Base-by-base conservation (phyloP, 768 basidiomycete species). In the Suillus cothurnatus region DNA sequence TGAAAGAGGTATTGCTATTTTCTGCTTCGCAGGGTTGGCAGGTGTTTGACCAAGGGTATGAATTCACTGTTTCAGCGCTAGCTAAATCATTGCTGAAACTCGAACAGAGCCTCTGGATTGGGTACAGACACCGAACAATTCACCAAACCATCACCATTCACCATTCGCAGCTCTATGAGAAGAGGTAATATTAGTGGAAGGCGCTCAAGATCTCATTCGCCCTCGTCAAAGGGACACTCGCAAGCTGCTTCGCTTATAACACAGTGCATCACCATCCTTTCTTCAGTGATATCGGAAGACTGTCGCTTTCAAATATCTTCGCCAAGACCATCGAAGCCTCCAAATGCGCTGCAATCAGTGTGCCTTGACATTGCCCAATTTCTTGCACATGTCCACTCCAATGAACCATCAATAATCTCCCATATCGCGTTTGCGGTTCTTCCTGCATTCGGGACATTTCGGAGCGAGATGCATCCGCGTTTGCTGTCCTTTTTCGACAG, bases 391-490 rank as follows among this genome's bases (percentile, higher is more conserved):
- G 76, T 79, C 34, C 85, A 90, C 68, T 79, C 80, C 7, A 79
- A 82, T 64, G 82, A 85, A 59, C 81, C 86, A 4, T 76, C 80
- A 47, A 77, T 87, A 26, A 76, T 86, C 53, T 85, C 87, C 6
- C 82, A 84, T 52, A 84, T 94, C 61, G 88, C 85, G 1, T 84
- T 88, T 62, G 87, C 88, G 19, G 76, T 93, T 62, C 83, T 94
- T n/a, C 91, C 90, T 7, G 89, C 90, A 0, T 89, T 95, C 68
- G 79, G 82, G 38, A 87, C 89, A 31, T 94, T 94, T 77, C 81
- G 76, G 6, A 72, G 76, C 21, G 85, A 83, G 66, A 90, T 93
- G 87, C 81, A 86, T 65, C 76, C 81, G 19, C 82, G 89, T 11
- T 75, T 94, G 9, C 78, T 93, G 50, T 76, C 78, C 3, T 92